Conservation (phyloP, 805 yeast genomes). For the Ogataea philodendri region DNA sequence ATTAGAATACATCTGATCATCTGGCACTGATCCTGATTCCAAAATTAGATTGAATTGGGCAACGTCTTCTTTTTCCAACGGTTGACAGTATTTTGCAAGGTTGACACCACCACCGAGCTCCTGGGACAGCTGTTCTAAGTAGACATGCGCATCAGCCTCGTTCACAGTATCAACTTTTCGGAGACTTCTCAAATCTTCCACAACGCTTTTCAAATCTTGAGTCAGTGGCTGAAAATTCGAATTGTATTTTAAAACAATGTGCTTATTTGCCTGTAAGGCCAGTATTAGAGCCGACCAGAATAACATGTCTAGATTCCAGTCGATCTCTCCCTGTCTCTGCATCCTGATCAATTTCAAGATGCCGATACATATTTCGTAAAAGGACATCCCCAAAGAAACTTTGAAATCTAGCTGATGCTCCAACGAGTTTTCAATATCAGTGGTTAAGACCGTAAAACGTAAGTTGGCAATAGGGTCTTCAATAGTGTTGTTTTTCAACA, state of each 20-base stretch:
- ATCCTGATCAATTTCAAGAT: slow-evolving; percentile 8
- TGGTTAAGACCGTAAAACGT: slow-evolving; percentile 14
- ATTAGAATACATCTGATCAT: neutral
- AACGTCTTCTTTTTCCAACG: neutral
- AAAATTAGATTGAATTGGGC: slow-evolving; percentile 2
- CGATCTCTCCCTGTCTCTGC: slow-evolving; percentile 1
- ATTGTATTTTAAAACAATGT: slow-evolving; percentile 4
- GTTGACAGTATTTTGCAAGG: slow-evolving; percentile 1
- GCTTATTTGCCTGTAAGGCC: slow-evolving; percentile 7
- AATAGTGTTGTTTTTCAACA: slow-evolving; percentile 12
- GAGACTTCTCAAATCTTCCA: slow-evolving; percentile 5
- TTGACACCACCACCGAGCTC: slow-evolving; percentile 6
- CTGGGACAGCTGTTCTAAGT: slow-evolving; percentile 3
- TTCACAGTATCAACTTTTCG: neutral
- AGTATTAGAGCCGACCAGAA: slow-evolving; percentile 5
- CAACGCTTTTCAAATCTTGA: slow-evolving; percentile 6
- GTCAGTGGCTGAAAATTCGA: slow-evolving; percentile 1
- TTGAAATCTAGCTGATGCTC: slow-evolving; percentile 9
- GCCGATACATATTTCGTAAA: slow-evolving; percentile 21
- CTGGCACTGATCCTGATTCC: neutral
- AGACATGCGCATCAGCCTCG: neutral
- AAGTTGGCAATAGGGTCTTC: slow-evolving; percentile 13
- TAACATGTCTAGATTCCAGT: slow-evolving; percentile 4
- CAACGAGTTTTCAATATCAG: slow-evolving; percentile 12
- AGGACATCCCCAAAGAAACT: slow-evolving; percentile 16